Evolutionary conservation across 306 rosid species (phyloP).

Genomic region (Castanopsis chinensis): DNA sequence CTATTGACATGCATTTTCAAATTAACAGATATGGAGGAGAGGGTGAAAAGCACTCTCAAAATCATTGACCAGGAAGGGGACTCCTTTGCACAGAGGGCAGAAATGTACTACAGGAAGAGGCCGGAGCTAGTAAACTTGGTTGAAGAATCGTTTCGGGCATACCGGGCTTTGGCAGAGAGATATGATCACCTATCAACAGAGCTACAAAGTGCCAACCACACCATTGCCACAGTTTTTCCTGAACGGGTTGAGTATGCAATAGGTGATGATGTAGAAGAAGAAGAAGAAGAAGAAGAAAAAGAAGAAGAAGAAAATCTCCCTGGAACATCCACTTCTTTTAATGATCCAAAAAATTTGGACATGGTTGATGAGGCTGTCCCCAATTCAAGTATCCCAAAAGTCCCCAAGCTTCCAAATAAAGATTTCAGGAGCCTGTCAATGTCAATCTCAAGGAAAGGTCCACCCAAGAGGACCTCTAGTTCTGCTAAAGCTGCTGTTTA

Average conservation of each 20-base stretch:
- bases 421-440: conserved; percentile 50
- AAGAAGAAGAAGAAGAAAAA: conserved; percentile 48
- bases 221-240: conserved; percentile 73
- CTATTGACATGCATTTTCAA: conserved; percentile 1
- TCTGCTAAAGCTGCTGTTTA: conserved; percentile 25
- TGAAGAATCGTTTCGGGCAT: conserved; percentile 73
- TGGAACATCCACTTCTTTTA: conserved; percentile 32
- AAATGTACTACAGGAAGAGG: conserved; percentile 86
- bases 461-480: conserved; percentile 28
- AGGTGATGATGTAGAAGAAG: conserved; percentile 56
- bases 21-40: conserved; percentile 85
- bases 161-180: conserved; percentile 74
- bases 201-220: conserved; percentile 84
- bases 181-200: conserved; percentile 78
- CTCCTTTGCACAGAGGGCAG: conserved; percentile 84
- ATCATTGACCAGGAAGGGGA: conserved; percentile 78
- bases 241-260: conserved; percentile 65
- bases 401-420: conserved; percentile 47
- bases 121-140: conserved; percentile 72
- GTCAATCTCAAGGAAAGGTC: conserved; percentile 45
- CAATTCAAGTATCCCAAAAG: conserved; percentile 51
- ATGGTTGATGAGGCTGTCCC: conserved; percentile 3
- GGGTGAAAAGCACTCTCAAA: conserved; percentile 49
- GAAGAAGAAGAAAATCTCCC: conserved; percentile 41
- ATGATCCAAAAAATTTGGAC: conserved; percentile 11